A percentile compares a stretch with the other conserved stretches of the same genome.
Conservation (phyloP, 169 alveolate genomes). For the Plasmodium blacklocki region DNA sequence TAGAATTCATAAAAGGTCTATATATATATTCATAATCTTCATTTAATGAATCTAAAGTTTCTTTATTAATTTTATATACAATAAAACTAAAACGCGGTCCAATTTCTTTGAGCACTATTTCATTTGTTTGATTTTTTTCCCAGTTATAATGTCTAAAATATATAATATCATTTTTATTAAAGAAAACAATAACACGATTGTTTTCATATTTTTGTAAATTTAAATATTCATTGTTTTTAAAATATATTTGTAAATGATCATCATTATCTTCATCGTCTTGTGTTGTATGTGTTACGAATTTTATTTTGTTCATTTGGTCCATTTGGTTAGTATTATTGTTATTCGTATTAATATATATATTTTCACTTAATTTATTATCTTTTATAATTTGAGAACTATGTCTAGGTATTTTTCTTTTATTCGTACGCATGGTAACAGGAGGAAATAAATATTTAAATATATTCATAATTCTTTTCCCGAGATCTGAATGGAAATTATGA, state of each 20-base stretch:
- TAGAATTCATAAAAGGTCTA: constrained; percentile 97
- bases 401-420: constrained; percentile 41
- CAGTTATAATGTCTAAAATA: constrained; percentile 95
- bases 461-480: constrained; percentile 95
- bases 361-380: neutral
- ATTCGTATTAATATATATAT: neutral
- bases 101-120: constrained; percentile 90
- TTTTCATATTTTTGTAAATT: constrained; percentile 85
- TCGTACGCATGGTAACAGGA: constrained; percentile 82
- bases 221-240: constrained; percentile 51
- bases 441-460: constrained; percentile 95
- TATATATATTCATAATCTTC: constrained; percentile 98
- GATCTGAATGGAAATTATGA: constrained; percentile 93
- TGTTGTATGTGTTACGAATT: neutral
- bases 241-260: constrained; percentile 23
- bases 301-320: neutral
- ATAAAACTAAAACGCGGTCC: constrained; percentile 97
- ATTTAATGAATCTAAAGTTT: constrained; percentile 97
- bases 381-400: constrained; percentile 8
- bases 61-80: constrained; percentile 96
- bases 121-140: constrained; percentile 89
- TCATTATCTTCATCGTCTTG: constrained; percentile 9
- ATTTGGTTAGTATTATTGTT: neutral
- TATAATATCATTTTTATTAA: constrained; percentile 93
- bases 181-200: constrained; percentile 93